phyloP scores from a whole-genome alignment of 352 stramenopile species.

The Phytophthora sp. region DNA sequence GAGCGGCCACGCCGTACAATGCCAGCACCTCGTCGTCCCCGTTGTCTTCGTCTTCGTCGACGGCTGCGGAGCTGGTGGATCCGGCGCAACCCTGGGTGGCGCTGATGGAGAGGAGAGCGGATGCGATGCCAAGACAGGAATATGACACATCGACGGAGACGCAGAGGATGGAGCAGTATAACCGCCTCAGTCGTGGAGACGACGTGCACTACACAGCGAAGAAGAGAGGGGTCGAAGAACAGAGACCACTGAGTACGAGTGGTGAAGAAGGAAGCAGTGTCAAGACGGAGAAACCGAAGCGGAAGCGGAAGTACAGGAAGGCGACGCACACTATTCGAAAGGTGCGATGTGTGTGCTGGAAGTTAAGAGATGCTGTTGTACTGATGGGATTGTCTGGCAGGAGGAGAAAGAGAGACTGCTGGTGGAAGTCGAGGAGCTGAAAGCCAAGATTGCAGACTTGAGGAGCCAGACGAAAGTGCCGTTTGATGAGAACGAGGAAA shows the following conservation, averaged over 20 bases:
- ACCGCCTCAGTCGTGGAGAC: conserved; percentile 1
- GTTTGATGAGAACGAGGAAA: conserved; percentile 15
- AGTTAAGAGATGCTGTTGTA: not conserved
- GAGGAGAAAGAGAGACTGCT: conserved; percentile 37
- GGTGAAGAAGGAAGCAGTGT: not conserved
- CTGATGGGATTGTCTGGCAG: conserved; percentile 5
- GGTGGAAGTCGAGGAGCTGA: conserved; percentile 28
- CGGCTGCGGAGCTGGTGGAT: conserved; percentile 5
- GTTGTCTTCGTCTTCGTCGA: conserved; percentile 21
- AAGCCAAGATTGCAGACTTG: conserved; percentile 33
- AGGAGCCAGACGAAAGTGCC: conserved; percentile 10
- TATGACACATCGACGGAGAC: not conserved
- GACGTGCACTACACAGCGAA: conserved; percentile 1
- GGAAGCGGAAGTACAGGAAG: conserved; percentile 36
- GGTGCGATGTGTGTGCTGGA: not conserved
- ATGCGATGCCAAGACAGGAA: not conserved
- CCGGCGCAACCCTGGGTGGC: conserved; percentile 17
- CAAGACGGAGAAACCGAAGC: conserved; percentile 10
- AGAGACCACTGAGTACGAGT: not conserved
- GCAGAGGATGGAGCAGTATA: conserved; percentile 4
- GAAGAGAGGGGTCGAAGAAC: conserved; percentile 2
- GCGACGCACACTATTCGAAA: conserved; percentile 42
- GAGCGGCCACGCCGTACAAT: not conserved
- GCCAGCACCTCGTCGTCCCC: conserved; percentile 16
- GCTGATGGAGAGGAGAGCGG: conserved; percentile 14